phyloP scores from a whole-genome alignment of 192 early-diverging fungal genomes.

The Coemansia sp. region DNA sequence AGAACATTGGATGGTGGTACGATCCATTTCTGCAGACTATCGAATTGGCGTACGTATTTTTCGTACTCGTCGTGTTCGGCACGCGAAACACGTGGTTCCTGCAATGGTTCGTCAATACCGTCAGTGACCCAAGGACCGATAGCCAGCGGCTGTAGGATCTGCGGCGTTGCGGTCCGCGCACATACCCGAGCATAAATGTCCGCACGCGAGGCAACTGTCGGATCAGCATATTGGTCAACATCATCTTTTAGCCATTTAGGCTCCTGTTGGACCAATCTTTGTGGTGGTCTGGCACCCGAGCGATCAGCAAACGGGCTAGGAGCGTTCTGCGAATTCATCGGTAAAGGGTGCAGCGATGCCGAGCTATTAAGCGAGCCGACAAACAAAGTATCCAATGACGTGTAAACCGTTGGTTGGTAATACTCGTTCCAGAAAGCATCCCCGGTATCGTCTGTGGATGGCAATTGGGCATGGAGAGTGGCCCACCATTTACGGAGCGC shows the following conservation, averaged over 20 bases:
- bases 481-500: conserved; percentile 48
- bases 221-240: conserved; percentile 30
- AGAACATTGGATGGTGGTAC: conserved; percentile 39
- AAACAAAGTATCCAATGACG: conserved; percentile 78
- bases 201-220: conserved; percentile 32
- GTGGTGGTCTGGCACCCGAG: neutral
- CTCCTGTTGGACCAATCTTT: conserved; percentile 30
- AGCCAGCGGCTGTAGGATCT: conserved; percentile 33
- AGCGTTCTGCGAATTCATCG: conserved; percentile 19
- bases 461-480: conserved; percentile 7
- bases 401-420: conserved; percentile 78
- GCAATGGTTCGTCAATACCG: conserved; percentile 48
- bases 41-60: conserved; percentile 59
- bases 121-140: conserved; percentile 52
- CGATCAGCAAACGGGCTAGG: conserved; percentile 49
- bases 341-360: conserved; percentile 29
- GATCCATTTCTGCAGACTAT: conserved; percentile 47
- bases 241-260: conserved; percentile 51
- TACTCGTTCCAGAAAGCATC: conserved; percentile 84
- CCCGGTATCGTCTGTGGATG: conserved; percentile 8
- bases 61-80: conserved; percentile 62
- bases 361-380: conserved; percentile 88
- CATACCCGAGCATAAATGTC: conserved; percentile 44
- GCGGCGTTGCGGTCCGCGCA: conserved; percentile 35
- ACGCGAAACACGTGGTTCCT: conserved; percentile 59